Evolutionary conservation across 2,329 filamentous ascomycete genomes (phyloP).

Genomic region (Magnaporthiopsis incrustans): DNA sequence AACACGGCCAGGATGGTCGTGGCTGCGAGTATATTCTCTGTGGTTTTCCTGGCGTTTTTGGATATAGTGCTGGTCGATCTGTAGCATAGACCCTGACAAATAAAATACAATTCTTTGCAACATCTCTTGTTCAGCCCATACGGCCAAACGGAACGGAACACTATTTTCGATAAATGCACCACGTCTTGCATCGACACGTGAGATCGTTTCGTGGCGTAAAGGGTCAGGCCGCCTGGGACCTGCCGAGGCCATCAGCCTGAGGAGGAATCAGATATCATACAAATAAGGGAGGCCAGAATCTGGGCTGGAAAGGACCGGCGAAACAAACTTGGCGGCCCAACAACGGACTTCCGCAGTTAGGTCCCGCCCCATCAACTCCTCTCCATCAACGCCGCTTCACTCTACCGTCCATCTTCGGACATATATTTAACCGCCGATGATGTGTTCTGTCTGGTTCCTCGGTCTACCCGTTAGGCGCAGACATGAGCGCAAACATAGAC

Average conservation of each 20-base stretch:
- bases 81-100: neutral
- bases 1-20: neutral
- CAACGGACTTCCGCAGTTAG: neutral
- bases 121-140: neutral
- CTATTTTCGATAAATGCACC: too few relatives aligned
- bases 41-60: neutral
- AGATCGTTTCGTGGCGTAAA: neutral
- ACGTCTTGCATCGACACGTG: too few relatives aligned
- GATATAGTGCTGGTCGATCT: neutral
- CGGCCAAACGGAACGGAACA: neutral
- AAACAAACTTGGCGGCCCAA: neutral
- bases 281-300: neutral
- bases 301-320: too few relatives aligned
- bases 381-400: neutral
- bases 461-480: too few relatives aligned
- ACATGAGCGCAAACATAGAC: too few relatives aligned
- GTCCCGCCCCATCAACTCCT: neutral
- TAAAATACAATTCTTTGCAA: neutral
- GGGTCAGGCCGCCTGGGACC: neutral
- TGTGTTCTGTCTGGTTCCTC: neutral
- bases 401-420: neutral
- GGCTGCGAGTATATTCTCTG: neutral
- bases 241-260: neutral
- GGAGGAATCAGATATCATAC: neutral
- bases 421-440: neutral